Evolutionary conservation across 208 protist genomes (phyloP).

Genomic region (Trypanosoma vivax): DNA sequence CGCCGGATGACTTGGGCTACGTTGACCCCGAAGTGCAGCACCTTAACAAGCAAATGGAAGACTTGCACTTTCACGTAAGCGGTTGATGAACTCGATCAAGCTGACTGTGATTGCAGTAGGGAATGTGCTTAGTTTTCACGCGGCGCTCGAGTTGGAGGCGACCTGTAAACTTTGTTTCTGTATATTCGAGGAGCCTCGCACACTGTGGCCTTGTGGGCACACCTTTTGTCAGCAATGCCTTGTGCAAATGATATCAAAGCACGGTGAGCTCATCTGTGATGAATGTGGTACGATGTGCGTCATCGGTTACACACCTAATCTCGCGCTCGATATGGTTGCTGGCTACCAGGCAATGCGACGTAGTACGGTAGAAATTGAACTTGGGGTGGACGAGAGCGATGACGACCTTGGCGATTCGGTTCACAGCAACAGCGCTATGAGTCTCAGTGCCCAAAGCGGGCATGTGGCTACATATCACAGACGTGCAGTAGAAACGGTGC

Average conservation of each 20-base stretch:
- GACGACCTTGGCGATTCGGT: constrained; percentile 2
- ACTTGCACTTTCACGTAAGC: constrained; percentile 62
- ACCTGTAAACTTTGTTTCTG: constrained; percentile 86
- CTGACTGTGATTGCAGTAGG: constrained; percentile 58
- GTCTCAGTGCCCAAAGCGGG: neutral
- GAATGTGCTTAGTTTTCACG: constrained; percentile 79
- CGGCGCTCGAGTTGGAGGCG: constrained; percentile 78
- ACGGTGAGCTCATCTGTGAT: constrained; percentile 73
- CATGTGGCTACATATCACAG: neutral
- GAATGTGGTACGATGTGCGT: constrained; percentile 79
- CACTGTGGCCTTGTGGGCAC: constrained; percentile 86
- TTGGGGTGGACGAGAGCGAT: constrained; percentile 6
- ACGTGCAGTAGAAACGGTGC: constrained; percentile 54
- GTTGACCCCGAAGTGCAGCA: constrained; percentile 46
- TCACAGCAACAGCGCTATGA: neutral
- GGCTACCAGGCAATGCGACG: constrained; percentile 60
- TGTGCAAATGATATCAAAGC: constrained; percentile 63
- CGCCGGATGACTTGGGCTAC: constrained; percentile 67
- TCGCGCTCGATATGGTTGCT: constrained; percentile 64
- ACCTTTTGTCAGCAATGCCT: constrained; percentile 80
- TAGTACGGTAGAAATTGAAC: neutral
- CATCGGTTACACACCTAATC: constrained; percentile 81
- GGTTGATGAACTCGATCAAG: constrained; percentile 48
- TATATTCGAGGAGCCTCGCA: constrained; percentile 73
- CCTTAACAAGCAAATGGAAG: constrained; percentile 59